A percentile compares a stretch with the other conserved stretches of the same genome.
These are phyloP conservation scores for Mycocentrospora acerina DNA, from an alignment of 2,329 filamentous ascomycete species.

Conservation along the genomic window DNA sequence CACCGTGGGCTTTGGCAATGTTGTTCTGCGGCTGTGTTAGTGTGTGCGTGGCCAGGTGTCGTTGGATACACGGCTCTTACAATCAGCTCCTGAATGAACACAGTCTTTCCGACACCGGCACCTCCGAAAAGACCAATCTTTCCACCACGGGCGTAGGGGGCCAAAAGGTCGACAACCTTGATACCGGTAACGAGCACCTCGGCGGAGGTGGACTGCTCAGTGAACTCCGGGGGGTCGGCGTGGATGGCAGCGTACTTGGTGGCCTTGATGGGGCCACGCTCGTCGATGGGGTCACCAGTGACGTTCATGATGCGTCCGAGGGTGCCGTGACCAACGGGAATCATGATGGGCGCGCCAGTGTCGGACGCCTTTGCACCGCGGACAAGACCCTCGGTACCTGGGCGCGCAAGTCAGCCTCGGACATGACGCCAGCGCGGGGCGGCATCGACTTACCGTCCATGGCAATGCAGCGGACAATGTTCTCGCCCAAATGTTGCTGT, in stretches of 20 bases:
- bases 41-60: not conserved
- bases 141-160: conserved; percentile 99
- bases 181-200: conserved; percentile 99
- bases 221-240: conserved; percentile 88
- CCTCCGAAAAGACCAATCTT: conserved; percentile 99
- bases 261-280: conserved; percentile 96
- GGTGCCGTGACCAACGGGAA: conserved; percentile 89
- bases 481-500: conserved; percentile 99
- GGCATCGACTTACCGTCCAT: conserved; percentile 81
- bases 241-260: conserved; percentile 88
- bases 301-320: conserved; percentile 99
- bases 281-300: conserved; percentile 99
- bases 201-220: conserved; percentile 92
- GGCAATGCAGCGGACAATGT: conserved; percentile 99
- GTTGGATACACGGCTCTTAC: conserved; percentile 54
- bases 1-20: conserved; percentile 99
- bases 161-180: conserved; percentile 99
- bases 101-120: conserved; percentile 99
- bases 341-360: conserved; percentile 92
- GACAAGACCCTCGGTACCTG: conserved; percentile 98
- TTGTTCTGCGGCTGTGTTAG: conserved; percentile 70
- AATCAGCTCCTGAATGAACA: conserved; percentile 99
- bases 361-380: conserved; percentile 84
- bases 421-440: conserved; percentile 1
- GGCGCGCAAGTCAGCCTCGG: conserved; percentile 23